Percentiles rank a stretch among this genome's conserved stretches.
Evolutionary conservation across 2,329 filamentous ascomycete genomes (phyloP).

Genomic region (Penicillium polonicum): DNA sequence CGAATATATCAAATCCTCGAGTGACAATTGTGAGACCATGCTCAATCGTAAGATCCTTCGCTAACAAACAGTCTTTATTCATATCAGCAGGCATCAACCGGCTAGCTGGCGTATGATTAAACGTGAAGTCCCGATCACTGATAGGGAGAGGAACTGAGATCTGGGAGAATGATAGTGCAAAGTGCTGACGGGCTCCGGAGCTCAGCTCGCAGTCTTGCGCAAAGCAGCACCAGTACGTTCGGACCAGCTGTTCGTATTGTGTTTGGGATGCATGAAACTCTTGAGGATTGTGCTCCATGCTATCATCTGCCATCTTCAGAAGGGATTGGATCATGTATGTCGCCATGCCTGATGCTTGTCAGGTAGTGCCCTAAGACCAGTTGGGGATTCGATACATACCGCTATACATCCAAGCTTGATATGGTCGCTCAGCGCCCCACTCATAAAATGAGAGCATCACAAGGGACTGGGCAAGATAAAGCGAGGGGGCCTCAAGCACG

Average conservation of each 20-base stretch:
- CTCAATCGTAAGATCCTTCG: conserved; percentile 32
- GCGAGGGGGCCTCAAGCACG: conserved; percentile 35
- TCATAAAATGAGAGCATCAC: conserved; percentile 40
- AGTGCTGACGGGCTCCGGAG: conserved; percentile 39
- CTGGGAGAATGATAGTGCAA: conserved; percentile 38
- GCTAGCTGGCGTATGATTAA: conserved; percentile 25
- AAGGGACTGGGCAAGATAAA: conserved; percentile 37
- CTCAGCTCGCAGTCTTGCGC: conserved; percentile 41
- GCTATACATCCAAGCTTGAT: conserved; percentile 43
- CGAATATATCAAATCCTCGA: conserved; percentile 40
- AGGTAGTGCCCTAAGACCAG: neutral
- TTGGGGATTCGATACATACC: conserved; percentile 21
- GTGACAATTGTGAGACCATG: conserved; percentile 37
- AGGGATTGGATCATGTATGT: conserved; percentile 42
- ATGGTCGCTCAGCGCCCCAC: conserved; percentile 37
- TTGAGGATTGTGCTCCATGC: conserved; percentile 38
- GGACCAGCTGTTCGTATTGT: conserved; percentile 40
- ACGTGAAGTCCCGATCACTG: conserved; percentile 38
- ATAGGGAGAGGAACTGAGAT: conserved; percentile 39
- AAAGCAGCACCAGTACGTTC: conserved; percentile 41
- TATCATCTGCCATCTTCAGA: conserved; percentile 38
- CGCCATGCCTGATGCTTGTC: conserved; percentile 33
- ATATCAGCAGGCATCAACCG: conserved; percentile 34
- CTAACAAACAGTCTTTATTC: conserved; percentile 21
- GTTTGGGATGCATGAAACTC: conserved; percentile 35